Evolutionary conservation across 441 rosid genomes (phyloP).

Genomic region (Pelargonium cotyledonis): DNA sequence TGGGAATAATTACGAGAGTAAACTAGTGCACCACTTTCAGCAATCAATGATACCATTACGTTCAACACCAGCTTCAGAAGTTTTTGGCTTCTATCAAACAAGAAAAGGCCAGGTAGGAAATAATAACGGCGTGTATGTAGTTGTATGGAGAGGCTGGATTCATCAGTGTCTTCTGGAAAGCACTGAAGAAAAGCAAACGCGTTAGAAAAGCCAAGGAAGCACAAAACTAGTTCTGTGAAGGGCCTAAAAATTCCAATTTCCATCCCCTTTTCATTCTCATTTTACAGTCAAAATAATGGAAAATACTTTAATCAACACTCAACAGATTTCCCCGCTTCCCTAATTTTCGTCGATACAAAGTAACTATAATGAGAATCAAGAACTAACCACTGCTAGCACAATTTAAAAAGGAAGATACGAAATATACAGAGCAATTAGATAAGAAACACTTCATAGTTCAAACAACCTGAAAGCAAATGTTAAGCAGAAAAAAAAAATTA

Average conservation of each 20-base stretch:
- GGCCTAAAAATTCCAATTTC: not conserved
- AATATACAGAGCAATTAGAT: constrained; percentile 5
- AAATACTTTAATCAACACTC: not conserved
- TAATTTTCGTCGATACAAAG: not conserved
- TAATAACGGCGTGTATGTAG: constrained; percentile 33
- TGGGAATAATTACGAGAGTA: constrained; percentile 23
- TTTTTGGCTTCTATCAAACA: constrained; percentile 56
- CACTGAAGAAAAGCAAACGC: constrained; percentile 38
- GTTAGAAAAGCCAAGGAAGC: not conserved
- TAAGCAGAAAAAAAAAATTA: constrained; percentile 13
- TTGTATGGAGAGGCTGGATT: constrained; percentile 21
- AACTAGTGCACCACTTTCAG: constrained; percentile 26
- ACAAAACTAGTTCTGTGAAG: not conserved
- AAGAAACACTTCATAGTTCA: not conserved
- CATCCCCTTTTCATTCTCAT: not conserved
- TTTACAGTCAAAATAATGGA: not conserved
- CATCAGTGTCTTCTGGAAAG: constrained; percentile 41
- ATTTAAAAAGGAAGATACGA: constrained; percentile 3
- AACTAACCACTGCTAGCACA: not conserved
- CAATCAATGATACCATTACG: constrained; percentile 36
- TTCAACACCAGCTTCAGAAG: constrained; percentile 42
- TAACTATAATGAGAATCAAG: not conserved
- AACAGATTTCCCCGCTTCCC: not conserved
- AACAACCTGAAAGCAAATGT: not conserved
- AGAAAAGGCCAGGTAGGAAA: constrained; percentile 52